Evolutionary conservation across 305 asterid species (phyloP).

Genomic region (Coffea humblotiana): DNA sequence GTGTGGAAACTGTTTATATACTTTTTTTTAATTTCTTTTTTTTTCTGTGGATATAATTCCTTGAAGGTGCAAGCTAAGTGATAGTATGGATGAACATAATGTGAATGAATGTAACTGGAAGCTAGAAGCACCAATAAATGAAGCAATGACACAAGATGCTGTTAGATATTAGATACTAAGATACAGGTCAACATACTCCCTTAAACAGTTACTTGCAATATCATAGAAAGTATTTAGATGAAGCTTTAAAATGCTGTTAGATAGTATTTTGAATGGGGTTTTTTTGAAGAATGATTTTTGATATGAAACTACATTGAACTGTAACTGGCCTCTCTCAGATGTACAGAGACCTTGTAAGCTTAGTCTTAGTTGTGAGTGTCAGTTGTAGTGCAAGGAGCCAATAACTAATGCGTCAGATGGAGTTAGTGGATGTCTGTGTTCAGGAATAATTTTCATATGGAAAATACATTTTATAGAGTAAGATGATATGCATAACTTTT

Average conservation of each 20-base stretch:
- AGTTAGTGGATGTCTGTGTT: no score
- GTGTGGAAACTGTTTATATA: neutral
- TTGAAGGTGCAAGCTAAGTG: neutral
- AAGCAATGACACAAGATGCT: neutral
- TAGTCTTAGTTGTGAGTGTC: no score
- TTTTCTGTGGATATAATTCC: neutral
- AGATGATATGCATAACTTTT: neutral
- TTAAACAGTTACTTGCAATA: neutral
- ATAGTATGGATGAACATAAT: neutral
- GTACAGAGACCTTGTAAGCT: neutral
- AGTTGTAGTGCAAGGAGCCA: no score
- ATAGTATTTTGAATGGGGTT: neutral
- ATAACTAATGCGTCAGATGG: no score
- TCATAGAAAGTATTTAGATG: neutral
- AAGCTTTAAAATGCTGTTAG: neutral
- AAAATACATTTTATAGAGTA: neutral
- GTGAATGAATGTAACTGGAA: neutral
- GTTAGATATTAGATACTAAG: neutral
- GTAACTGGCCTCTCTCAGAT: neutral
- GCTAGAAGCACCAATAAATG: neutral
- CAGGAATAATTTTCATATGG: no score
- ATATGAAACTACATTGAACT: neutral
- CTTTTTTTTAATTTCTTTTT: neutral
- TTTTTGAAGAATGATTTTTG: neutral
- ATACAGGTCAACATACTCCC: neutral